Evolutionary conservation across 2,329 filamentous ascomycete genomes (phyloP).

Genomic region (Tolypocladium album): DNA sequence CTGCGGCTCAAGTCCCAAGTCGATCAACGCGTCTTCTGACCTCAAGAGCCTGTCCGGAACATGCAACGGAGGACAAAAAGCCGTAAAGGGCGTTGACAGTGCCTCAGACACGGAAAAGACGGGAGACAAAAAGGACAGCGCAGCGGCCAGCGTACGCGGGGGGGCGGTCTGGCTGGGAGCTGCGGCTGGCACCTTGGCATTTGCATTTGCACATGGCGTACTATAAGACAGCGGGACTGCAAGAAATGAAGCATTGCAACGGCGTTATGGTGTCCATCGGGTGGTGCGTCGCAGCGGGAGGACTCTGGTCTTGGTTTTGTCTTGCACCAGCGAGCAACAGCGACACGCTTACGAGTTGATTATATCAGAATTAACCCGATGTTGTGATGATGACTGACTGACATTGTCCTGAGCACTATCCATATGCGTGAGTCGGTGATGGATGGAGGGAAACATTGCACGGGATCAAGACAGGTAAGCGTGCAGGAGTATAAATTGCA

Average conservation of each 20-base stretch:
- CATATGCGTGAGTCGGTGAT: too few species aligned
- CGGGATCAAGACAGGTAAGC: background rate
- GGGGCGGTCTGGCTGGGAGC: background rate
- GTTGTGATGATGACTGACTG: background rate
- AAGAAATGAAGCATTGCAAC: background rate
- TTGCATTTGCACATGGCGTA: background rate
- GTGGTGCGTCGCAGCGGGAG: background rate
- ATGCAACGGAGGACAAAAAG: slow-evolving; percentile 4
- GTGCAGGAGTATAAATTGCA: background rate
- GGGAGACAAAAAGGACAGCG: background rate
- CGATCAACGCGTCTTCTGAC: slow-evolving; percentile 6
- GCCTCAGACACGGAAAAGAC: background rate
- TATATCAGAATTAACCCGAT: too few species aligned
- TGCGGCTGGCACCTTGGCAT: background rate
- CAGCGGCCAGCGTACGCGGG: background rate
- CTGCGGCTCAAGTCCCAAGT: slow-evolving; percentile 25
- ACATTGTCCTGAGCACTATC: too few species aligned
- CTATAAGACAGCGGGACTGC: background rate
- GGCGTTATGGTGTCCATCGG: background rate
- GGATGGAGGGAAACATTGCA: too few species aligned
- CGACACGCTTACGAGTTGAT: background rate
- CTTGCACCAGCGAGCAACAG: background rate
- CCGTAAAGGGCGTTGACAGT: background rate
- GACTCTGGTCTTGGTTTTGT: background rate
- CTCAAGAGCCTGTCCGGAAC: slow-evolving; percentile 7